Evolutionary conservation across 805 yeast species (phyloP), one percentile per base, ranked within the genome.

Genomic region (Lipomyces japonicus): DNA sequence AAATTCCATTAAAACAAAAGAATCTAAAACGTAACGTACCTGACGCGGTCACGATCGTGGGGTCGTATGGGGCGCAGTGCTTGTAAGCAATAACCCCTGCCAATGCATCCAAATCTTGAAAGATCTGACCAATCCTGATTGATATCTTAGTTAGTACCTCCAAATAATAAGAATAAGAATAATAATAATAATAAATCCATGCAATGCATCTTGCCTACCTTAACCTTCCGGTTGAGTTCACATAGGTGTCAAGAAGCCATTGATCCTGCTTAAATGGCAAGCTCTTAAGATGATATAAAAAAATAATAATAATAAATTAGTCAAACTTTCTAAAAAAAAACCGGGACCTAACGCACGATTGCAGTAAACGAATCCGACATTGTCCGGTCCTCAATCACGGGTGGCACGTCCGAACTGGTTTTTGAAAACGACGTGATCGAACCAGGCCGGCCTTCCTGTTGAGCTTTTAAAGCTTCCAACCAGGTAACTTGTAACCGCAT

Each of bases 11-110:
- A 37, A 18, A 4, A 6, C 6, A 37, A 9, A 9, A 4, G 25
- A 37, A 23, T 39, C 22, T 9, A 39, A 16, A 34, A 34, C 14
- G 32, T 10, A 10, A 14, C 37, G 7, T 14, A 18, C 37, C 37
- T 3, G 93, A 82, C 1, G 97, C 97, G 7, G 97, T 90, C 38
- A 90, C 97, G 65, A 90, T 85, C 68, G 89, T 88, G 9, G 97
- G 97, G 65, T 86, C 89, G 0, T 96, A 95, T 0, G 97, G 97
- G n/a, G 84, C 75, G 69, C 95, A 86, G 66, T 90, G 97, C 63
- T 86, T 78, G 67, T 89, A 86, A 21, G 96, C 95, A 61, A 90
- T 89, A 64, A 91, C 81, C 31, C 97, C 97, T 4, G 97, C 96
- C 53, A 90, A 72, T 3, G 96, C 90, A 65, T 90, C 97, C 62